Evolutionary conservation across 2,329 filamentous ascomycete genomes (phyloP).

Genomic region (Onygenales sp.): DNA sequence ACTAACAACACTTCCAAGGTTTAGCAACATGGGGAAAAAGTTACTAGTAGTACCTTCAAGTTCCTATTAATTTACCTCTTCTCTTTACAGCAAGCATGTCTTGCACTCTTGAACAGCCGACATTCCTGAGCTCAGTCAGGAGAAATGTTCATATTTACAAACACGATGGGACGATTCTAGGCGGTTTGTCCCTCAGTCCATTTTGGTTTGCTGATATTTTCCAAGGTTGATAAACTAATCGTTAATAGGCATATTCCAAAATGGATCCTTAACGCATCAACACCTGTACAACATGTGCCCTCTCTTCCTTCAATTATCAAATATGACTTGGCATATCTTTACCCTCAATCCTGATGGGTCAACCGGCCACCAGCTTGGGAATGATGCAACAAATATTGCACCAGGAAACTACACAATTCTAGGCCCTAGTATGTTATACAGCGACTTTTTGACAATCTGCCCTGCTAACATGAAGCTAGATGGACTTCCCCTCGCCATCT

Average conservation of each 20-base stretch:
- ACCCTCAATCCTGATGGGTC: not conserved
- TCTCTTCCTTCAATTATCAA: not conserved
- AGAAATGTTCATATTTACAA: constrained; percentile 4
- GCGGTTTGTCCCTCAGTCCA: not conserved
- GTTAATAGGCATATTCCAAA: not conserved
- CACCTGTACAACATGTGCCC: constrained; percentile 1
- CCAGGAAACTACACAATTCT: constrained; percentile 1
- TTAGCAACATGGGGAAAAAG: too few species aligned
- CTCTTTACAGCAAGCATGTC: too few species aligned
- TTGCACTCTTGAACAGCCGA: too few species aligned
- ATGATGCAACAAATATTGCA: not conserved
- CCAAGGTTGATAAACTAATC: not conserved
- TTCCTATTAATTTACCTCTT: too few species aligned
- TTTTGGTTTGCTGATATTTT: not conserved
- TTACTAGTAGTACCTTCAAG: too few species aligned
- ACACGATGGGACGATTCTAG: not conserved
- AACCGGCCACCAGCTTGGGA: not conserved
- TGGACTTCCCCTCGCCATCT: not conserved
- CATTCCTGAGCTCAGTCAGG: too few species aligned
- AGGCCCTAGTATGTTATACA: not conserved
- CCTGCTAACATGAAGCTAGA: not conserved
- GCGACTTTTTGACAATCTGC: not conserved
- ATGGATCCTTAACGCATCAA: not conserved
- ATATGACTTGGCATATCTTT: not conserved
- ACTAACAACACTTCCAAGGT: too few species aligned